Evolutionary conservation across 2,329 filamentous ascomycete genomes (phyloP), one percentile per base, ranked within the genome.

Genomic region (Cladosporium colombiae): DNA sequence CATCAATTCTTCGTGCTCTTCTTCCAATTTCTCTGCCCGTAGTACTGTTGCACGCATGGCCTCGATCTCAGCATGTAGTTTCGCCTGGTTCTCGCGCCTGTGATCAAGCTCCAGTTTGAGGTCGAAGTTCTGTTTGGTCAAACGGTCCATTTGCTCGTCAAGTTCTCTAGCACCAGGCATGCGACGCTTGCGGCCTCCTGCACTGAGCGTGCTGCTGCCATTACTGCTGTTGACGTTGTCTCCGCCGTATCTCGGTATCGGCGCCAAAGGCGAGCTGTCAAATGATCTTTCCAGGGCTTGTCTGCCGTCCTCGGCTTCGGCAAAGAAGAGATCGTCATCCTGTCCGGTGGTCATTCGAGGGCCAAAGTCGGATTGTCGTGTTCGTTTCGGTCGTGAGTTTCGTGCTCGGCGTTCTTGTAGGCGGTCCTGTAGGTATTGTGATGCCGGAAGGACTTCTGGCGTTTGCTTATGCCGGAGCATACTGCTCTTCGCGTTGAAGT

Each of bases 41-140:
- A 76, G 77, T 67, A 84, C 83, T 62, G 87, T 82, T 8, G 77
- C 75, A 68, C 87, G 84, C 21, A 91, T 78, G 5, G 75, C 75
- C 44, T 87, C 83, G n/a, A 88, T 70, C 49, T 82, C 81, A 37
- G 84, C 81, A 72, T 91, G 88, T 37, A 91, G 72, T 25, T 79
- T 79, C 10, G 81, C 82, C 72, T 90, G 88, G 62, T 85, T 83
- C 76, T 92, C 86, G 31, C 89, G 83, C 7, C 88, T 84, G 73
- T 92, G 89, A 70, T 85, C 91, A 0, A 92, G 77, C 74, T 92
- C 89, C 35, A 92, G 81, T 75, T 92, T 92, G 50, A 92, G 81
- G 70, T 91, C 89, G 70, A 92, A 92, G 72, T 92, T 92, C 77
- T 91, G 86, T 74, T 92, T 92, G 75, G 89, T 87, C 25, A 92